These are phyloP conservation scores for Ceratocystis ficicola DNA, from an alignment of 2,329 filamentous ascomycete species.

Conservation along the genomic window DNA sequence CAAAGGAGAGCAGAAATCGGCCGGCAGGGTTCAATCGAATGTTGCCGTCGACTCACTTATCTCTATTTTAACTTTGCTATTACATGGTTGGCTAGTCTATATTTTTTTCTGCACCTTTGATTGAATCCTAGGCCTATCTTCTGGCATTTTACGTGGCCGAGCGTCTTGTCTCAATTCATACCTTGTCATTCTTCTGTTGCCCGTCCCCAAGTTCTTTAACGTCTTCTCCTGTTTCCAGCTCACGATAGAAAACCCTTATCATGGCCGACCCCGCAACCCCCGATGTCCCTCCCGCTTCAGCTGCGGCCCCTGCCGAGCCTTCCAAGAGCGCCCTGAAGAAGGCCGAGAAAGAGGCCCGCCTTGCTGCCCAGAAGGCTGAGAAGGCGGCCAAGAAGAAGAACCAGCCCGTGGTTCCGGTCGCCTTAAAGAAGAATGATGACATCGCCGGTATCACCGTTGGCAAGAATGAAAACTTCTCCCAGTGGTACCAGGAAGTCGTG, in stretches of 20 bases:
- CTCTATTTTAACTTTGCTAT: background rate
- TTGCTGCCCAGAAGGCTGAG: constrained; percentile 49
- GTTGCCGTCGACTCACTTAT: background rate
- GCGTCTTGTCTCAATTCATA: background rate
- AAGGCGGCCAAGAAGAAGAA: constrained; percentile 46
- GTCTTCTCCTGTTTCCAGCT: background rate
- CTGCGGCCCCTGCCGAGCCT: constrained; percentile 29
- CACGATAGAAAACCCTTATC: constrained; percentile 1
- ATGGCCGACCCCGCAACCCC: constrained; percentile 24
- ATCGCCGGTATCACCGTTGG: constrained; percentile 79
- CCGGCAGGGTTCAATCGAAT: constrained; percentile 1
- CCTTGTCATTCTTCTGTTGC: background rate
- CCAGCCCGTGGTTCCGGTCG: constrained; percentile 42
- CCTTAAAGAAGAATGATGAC: constrained; percentile 51
- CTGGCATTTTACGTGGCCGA: background rate
- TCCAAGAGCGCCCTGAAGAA: constrained; percentile 56
- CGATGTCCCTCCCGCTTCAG: constrained; percentile 24
- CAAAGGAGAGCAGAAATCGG: background rate
- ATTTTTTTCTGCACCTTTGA: constrained; percentile 11
- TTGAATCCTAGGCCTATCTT: constrained; percentile 13
- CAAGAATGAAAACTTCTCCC: constrained; percentile 77
- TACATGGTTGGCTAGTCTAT: constrained; percentile 2
- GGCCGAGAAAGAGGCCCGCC: constrained; percentile 51
- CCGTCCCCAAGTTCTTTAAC: constrained; percentile 3
- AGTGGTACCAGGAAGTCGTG: constrained; percentile 97